These are phyloP conservation scores for Backusella circina DNA, from an alignment of 192 early-diverging fungal species.

Conservation along the genomic window DNA sequence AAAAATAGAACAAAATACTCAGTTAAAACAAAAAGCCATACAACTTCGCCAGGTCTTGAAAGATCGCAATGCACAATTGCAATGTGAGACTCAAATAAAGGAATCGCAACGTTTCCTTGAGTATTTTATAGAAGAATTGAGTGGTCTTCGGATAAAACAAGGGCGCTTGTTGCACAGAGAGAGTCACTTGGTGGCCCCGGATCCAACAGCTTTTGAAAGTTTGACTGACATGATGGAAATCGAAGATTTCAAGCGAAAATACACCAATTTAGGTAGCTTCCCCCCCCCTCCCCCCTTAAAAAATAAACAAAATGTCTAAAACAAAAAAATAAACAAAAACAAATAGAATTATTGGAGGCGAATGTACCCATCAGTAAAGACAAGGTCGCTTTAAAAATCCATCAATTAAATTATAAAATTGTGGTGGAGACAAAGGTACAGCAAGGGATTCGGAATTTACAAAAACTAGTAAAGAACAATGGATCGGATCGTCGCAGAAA, in stretches of 20 bases:
- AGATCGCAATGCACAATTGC: constrained; percentile 62
- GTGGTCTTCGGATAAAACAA: constrained; percentile 39
- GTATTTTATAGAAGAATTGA: constrained; percentile 63
- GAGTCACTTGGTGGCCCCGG: background rate
- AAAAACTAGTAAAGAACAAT: constrained; percentile 12
- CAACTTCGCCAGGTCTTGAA: constrained; percentile 53
- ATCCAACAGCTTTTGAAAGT: background rate
- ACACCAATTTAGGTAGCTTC: constrained; percentile 4
- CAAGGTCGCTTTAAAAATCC: constrained; percentile 75
- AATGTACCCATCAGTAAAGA: constrained; percentile 58
- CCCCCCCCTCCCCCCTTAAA: background rate
- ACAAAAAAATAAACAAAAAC: background rate
- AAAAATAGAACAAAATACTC: constrained; percentile 37
- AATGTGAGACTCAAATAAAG: constrained; percentile 72
- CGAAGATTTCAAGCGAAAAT: background rate
- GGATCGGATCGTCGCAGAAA: constrained; percentile 44
- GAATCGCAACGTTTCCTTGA: constrained; percentile 66
- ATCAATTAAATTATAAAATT: constrained; percentile 83
- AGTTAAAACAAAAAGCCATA: constrained; percentile 44
- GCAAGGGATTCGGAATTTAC: constrained; percentile 57
- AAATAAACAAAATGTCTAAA: background rate
- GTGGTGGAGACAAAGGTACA: constrained; percentile 92
- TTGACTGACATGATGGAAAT: background rate
- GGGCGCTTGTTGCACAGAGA: background rate
- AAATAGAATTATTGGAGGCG: constrained; percentile 60